Conservation (phyloP, 140 eudicot species). For the Cichorium intybus region DNA sequence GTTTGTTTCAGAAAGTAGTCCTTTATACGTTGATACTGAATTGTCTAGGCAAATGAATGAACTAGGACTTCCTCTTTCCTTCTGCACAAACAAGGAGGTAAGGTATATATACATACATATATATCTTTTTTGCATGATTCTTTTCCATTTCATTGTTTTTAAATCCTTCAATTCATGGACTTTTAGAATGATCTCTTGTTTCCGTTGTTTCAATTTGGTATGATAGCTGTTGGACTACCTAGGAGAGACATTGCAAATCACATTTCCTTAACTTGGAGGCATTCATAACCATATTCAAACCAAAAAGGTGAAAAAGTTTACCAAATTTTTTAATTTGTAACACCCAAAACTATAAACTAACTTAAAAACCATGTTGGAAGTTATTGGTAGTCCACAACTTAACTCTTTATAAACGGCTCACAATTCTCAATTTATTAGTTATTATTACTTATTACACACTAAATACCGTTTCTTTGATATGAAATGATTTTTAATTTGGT, state of each 20-base stretch:
- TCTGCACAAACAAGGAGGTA: slow-evolving; percentile 83
- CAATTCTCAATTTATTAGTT: background rate
- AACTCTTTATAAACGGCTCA: background rate
- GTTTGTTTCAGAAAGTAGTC: slow-evolving; percentile 26
- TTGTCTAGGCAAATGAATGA: slow-evolving; percentile 54
- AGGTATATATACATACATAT: no score
- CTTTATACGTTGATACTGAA: slow-evolving; percentile 46
- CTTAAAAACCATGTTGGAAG: no score
- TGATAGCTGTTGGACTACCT: slow-evolving; percentile 28
- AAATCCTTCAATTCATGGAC: background rate
- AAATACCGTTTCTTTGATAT: background rate
- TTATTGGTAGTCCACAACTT: background rate
- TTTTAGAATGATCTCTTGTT: slow-evolving; percentile 27
- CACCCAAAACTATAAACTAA: no score
- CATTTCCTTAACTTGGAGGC: slow-evolving; percentile 28
- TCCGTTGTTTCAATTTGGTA: slow-evolving; percentile 15
- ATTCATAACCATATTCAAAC: slow-evolving; percentile 25
- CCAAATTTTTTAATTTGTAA: background rate
- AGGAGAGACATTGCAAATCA: slow-evolving; percentile 34
- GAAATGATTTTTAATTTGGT: slow-evolving; percentile 14
- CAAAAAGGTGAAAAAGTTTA: slow-evolving; percentile 23
- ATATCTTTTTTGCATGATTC: background rate
- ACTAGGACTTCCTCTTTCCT: slow-evolving; percentile 85
- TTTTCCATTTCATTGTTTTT: background rate
- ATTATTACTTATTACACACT: background rate